Percentiles rank a stretch among this genome's conserved stretches.
Evolutionary conservation across 2,329 filamentous ascomycete genomes (phyloP).

Genomic region (Fusarium buharicum): DNA sequence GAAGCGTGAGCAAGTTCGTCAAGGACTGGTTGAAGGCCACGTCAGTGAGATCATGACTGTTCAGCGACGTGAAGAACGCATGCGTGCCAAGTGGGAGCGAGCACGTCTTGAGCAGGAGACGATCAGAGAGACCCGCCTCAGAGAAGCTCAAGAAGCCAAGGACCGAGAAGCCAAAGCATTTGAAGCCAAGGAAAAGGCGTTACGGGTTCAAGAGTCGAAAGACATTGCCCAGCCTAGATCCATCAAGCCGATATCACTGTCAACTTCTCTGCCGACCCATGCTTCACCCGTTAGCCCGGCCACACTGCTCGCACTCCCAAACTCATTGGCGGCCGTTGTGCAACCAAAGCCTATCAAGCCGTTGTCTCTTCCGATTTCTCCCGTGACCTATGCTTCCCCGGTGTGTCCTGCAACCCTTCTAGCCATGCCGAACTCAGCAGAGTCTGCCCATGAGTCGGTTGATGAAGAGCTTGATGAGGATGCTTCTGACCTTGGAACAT

Average conservation of each 20-base stretch:
- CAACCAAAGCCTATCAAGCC: conserved; percentile 14
- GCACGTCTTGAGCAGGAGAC: conserved; percentile 88
- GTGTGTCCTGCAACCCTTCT: conserved; percentile 60
- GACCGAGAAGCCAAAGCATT: conserved; percentile 29
- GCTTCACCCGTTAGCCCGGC: conserved; percentile 58
- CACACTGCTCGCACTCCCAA: conserved; percentile 64
- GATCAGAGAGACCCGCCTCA: conserved; percentile 73
- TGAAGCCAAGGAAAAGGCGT: conserved; percentile 16
- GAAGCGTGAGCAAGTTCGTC: conserved; percentile 79
- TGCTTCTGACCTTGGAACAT: conserved; percentile 11
- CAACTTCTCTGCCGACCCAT: conserved; percentile 1
- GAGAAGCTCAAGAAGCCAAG: conserved; percentile 55
- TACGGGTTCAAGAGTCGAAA: conserved; percentile 12
- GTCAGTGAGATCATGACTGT: conserved; percentile 87
- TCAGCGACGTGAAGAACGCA: conserved; percentile 80
- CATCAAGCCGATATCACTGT: conserved; percentile 5
- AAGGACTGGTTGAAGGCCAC: conserved; percentile 69
- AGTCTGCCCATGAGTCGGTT: not conserved
- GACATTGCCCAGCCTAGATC: conserved; percentile 8
- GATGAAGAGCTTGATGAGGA: not conserved
- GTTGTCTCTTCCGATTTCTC: not conserved
- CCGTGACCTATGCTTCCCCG: conserved; percentile 46
- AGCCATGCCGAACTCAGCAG: conserved; percentile 64
- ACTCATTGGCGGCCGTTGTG: conserved; percentile 53
- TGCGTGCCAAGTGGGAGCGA: conserved; percentile 87